These are phyloP conservation scores for Cladophialophora bantiana DNA, from an alignment of 2,329 filamentous ascomycete genomes.

Conservation along the genomic window DNA sequence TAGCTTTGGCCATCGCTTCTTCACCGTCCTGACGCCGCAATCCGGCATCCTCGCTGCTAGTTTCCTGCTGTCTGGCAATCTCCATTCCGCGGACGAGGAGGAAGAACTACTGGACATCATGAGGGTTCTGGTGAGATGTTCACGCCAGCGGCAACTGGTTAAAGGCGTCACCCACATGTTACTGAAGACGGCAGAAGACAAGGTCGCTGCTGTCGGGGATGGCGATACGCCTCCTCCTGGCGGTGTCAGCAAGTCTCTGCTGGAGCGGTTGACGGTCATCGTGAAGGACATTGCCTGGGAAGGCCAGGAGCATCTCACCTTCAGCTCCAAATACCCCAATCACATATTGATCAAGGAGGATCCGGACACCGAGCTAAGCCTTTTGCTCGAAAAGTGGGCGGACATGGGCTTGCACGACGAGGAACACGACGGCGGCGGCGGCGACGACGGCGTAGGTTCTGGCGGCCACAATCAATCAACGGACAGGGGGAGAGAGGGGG, in stretches of 20 bases:
- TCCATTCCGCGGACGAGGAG: conserved; percentile 19
- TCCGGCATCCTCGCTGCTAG: conserved; percentile 23
- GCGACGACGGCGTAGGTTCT: no score
- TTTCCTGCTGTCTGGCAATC: conserved; percentile 23
- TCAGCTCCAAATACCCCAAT: conserved; percentile 30
- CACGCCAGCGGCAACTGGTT: conserved; percentile 21
- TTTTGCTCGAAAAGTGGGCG: conserved; percentile 26
- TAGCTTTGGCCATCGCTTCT: conserved; percentile 12
- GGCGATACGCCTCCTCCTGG: conserved; percentile 3
- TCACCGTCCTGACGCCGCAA: conserved; percentile 22
- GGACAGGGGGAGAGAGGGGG: not conserved
- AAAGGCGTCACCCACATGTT: conserved; percentile 31
- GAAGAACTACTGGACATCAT: conserved; percentile 26
- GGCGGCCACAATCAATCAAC: not conserved
- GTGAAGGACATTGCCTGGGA: conserved; percentile 30
- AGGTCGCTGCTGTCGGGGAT: conserved; percentile 5
- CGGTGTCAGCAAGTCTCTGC: conserved; percentile 9
- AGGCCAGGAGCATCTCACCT: conserved; percentile 21
- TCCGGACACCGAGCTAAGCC: conserved; percentile 19
- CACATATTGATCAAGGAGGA: conserved; percentile 21
- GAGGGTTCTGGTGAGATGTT: conserved; percentile 17
- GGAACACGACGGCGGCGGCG: not conserved
- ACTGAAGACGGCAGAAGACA: conserved; percentile 24
- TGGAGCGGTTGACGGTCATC: conserved; percentile 20
- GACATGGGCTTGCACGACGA: conserved; percentile 7